phyloP scores from a whole-genome alignment of 345 rosid species.

The Psidium friedrichsthalianum region DNA sequence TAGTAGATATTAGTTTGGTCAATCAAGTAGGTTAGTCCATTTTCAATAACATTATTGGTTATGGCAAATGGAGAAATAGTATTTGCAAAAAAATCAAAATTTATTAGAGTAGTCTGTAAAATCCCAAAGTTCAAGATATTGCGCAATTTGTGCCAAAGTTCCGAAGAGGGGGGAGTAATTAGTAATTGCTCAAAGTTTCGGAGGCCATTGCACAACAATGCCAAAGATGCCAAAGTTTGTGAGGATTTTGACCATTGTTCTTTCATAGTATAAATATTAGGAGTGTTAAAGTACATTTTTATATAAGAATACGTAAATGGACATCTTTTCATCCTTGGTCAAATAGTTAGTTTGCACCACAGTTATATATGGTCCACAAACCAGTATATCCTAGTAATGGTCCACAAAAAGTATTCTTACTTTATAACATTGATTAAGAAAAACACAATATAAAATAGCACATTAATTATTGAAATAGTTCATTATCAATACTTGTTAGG shows the following conservation, averaged over 20 bases:
- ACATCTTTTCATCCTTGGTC: background rate
- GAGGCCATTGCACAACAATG: background rate
- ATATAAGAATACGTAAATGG: background rate
- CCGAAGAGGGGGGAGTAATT: rapidly evolving
- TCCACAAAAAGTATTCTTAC: background rate
- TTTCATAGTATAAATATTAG: background rate
- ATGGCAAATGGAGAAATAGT: background rate
- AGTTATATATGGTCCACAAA: background rate
- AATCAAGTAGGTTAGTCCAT: background rate
- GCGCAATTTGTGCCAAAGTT: background rate
- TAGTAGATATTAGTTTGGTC: background rate
- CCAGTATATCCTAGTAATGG: background rate
- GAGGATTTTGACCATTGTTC: background rate
- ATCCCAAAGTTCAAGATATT: background rate
- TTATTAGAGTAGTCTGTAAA: background rate
- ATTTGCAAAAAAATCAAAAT: background rate
- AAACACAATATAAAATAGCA: background rate
- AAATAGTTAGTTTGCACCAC: background rate
- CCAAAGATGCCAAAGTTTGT: background rate
- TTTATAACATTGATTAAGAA: background rate
- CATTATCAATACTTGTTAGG: background rate
- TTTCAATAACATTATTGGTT: too few species aligned
- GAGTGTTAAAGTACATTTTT: background rate
- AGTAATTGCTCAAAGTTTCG: background rate
- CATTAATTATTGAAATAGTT: background rate